These are phyloP conservation scores for Priceomyces medius DNA, from an alignment of 805 yeast genomes.

Conservation along the genomic window DNA sequence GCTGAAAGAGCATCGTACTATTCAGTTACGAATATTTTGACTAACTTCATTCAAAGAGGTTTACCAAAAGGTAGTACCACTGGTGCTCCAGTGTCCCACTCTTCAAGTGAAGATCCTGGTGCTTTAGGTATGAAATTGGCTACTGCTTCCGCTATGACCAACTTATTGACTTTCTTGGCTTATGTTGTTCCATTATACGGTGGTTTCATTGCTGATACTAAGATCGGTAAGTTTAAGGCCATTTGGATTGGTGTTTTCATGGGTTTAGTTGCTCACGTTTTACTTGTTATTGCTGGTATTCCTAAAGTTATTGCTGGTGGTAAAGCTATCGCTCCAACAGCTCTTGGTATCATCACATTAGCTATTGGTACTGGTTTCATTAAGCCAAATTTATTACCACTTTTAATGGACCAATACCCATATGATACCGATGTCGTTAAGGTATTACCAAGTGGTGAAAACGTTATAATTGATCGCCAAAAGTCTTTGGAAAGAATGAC, in stretches of 20 bases:
- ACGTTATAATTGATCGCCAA: constrained; percentile 55
- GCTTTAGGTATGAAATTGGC: constrained; percentile 48
- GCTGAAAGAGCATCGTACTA: constrained; percentile 58
- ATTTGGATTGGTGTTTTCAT: constrained; percentile 49
- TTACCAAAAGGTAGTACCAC: constrained; percentile 49
- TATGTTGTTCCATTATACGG: constrained; percentile 53
- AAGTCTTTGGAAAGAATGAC: constrained; percentile 42
- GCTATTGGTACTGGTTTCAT: constrained; percentile 53
- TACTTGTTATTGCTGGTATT: constrained; percentile 49
- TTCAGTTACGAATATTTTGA: constrained; percentile 43
- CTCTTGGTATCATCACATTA: constrained; percentile 39
- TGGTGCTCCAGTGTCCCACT: constrained; percentile 35
- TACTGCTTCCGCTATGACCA: constrained; percentile 47
- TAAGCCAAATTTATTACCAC: constrained; percentile 52
- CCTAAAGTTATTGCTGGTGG: constrained; percentile 39
- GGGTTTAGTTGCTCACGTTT: constrained; percentile 47
- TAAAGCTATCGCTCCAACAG: constrained; percentile 40
- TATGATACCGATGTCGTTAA: constrained; percentile 58
- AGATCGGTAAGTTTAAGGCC: constrained; percentile 46
- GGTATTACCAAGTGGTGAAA: constrained; percentile 59
- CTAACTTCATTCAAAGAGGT: constrained; percentile 53
- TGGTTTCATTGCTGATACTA: constrained; percentile 52
- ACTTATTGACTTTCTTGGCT: constrained; percentile 48
- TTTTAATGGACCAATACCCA: constrained; percentile 49
- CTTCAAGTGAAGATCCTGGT: constrained; percentile 44